Evolutionary conservation across 345 rosid genomes (phyloP).

Genomic region (Lepidium africanum): DNA sequence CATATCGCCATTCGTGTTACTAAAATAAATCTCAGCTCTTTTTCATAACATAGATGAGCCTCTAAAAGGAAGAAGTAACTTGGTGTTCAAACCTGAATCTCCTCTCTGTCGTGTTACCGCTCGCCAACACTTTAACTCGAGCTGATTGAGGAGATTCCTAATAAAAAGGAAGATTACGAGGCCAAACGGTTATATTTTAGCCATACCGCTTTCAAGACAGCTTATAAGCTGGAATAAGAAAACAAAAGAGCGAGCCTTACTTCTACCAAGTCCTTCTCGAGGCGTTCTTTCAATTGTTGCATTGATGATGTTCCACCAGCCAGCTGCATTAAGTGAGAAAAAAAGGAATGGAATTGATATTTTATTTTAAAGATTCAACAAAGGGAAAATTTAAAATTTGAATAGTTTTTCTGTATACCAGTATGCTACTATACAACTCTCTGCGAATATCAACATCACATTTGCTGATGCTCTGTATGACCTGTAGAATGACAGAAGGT

Average conservation of each 20-base stretch:
- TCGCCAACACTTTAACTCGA: conserved; percentile 84
- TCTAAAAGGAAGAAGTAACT: neutral
- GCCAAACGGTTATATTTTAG: neutral
- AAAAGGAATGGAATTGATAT: neutral
- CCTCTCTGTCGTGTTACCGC: conserved; percentile 51
- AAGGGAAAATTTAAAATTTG: neutral
- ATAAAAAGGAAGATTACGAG: conserved; percentile 1
- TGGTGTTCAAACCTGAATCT: conserved; percentile 15
- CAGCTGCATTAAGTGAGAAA: conserved; percentile 36
- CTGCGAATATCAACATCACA: conserved; percentile 92
- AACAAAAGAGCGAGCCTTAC: conserved; percentile 21
- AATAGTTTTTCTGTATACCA: conserved; percentile 43
- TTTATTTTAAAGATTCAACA: neutral
- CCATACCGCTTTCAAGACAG: neutral
- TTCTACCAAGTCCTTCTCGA: conserved; percentile 91
- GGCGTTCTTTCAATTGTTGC: conserved; percentile 96
- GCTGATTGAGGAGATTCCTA: conserved; percentile 98
- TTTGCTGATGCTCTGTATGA: conserved; percentile 77
- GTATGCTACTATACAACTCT: conserved; percentile 81
- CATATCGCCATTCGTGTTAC: conserved; percentile 32
- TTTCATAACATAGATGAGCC: neutral
- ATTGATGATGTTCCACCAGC: conserved; percentile 98
- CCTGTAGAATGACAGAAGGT: conserved; percentile 36
- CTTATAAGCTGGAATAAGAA: neutral
- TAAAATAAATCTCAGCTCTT: neutral